These are phyloP conservation scores for Thuja plicata DNA, from an alignment of 83 land plant species.

Conservation along the genomic window DNA sequence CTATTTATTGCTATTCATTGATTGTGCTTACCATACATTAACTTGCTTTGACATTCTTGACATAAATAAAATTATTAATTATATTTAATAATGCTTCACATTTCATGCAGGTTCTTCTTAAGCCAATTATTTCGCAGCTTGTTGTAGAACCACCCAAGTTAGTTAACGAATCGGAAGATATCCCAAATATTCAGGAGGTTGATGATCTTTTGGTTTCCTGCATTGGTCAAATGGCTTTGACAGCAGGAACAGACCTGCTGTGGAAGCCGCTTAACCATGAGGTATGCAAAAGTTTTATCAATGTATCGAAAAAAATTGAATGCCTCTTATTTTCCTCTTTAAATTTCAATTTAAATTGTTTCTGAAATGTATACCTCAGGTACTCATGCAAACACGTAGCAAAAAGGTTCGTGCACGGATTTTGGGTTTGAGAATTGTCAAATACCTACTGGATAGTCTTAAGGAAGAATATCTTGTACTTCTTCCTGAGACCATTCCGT, in stretches of 20 bases:
- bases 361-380: slow-evolving; percentile 41
- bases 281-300: slow-evolving; percentile 35
- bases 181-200: slow-evolving; percentile 59
- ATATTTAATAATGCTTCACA: not conserved
- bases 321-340: not conserved
- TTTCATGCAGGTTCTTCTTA: slow-evolving; percentile 65
- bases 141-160: slow-evolving; percentile 51
- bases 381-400: slow-evolving; percentile 86
- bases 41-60: not conserved
- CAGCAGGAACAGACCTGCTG: slow-evolving; percentile 79
- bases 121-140: slow-evolving; percentile 77
- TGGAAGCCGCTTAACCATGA: slow-evolving; percentile 93
- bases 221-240: slow-evolving; percentile 89
- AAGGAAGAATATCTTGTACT: slow-evolving; percentile 90
- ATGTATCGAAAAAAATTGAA: not conserved
- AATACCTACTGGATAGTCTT: slow-evolving; percentile 64
- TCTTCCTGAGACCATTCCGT: slow-evolving; percentile 86
- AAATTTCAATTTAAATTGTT: not conserved
- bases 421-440: slow-evolving; percentile 69
- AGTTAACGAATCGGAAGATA: slow-evolving; percentile 19
- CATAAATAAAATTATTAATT: not conserved
- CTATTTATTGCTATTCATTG: not conserved
- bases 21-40: not conserved
- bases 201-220: slow-evolving; percentile 77
- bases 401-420: slow-evolving; percentile 62